These are phyloP conservation scores for Halenospora varia DNA, from an alignment of 495 filamentous ascomycete species.

Conservation along the genomic window DNA sequence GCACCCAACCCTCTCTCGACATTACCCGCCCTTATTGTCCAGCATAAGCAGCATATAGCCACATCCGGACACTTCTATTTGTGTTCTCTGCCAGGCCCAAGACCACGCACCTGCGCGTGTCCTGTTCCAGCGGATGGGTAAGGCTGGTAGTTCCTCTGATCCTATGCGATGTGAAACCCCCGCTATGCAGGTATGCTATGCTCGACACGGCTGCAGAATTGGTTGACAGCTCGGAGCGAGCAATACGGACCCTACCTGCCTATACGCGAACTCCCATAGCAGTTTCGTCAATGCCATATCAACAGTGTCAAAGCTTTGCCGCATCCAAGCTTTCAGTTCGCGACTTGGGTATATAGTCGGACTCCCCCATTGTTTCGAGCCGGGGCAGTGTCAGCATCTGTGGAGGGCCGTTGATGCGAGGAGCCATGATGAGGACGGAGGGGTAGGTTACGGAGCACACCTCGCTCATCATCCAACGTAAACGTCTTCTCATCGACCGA, in stretches of 20 bases:
- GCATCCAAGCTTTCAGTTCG: background rate
- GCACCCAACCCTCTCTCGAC: background rate
- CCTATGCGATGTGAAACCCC: background rate
- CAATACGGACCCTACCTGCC: background rate
- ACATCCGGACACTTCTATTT: background rate
- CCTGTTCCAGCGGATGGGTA: background rate
- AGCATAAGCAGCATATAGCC: background rate
- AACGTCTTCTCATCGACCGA: background rate
- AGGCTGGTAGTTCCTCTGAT: background rate
- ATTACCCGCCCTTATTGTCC: background rate
- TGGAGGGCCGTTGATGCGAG: background rate
- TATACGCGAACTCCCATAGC: too few species aligned
- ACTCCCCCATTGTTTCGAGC: background rate
- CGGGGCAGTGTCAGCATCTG: background rate
- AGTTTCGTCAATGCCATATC: background rate
- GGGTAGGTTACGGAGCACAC: background rate
- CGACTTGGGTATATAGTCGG: background rate
- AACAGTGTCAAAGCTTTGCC: background rate
- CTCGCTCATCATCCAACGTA: background rate
- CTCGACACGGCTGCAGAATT: background rate
- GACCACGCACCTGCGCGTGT: background rate
- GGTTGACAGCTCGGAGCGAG: background rate
- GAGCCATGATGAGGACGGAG: background rate
- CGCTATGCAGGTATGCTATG: background rate
- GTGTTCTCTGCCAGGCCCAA: background rate